Base-by-base conservation (phyloP, 179 eudicot genomes). In the Corrigiola litoralis region DNA sequence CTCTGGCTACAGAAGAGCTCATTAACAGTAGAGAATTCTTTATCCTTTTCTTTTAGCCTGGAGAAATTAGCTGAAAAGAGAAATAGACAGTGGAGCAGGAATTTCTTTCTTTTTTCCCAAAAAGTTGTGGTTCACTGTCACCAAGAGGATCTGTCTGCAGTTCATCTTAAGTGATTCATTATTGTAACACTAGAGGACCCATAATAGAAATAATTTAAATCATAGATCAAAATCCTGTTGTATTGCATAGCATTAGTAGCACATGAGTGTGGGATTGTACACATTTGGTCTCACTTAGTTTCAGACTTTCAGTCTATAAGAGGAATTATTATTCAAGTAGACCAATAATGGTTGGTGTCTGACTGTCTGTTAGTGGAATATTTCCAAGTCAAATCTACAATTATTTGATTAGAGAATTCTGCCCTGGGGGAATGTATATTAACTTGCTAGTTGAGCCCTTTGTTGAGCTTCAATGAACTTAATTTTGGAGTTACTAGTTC, bases 321-420 rank as follows among this genome's bases (percentile, higher is more conserved):
- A 44, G 21, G 46, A 67, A 69, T 75, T 44, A 51, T 69, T 74
- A 52, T 75, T 59, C 21, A 33, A 33, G 37, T 59, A 58, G 46
- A 54, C 68, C 51, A 66, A 66, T 70, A 38, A 70, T 65, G 63
- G 53, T 29, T 61, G 45, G 53, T 53, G 45, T 29, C 48, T 52
- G 66, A n/a, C 36, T 70, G 18, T 34, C n/a, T 55, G 49, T 70
- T 70, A 56, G 68, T 65, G 79, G 72, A 75, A 68, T 60, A 61
- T 62, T 40, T 57, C 51, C 32, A 61, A 65, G 79, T 70, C 79
- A 70, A 75, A 61, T 53, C 60, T 28, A 32, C 67, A 70, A 46
- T 75, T 57, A 49, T 59, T 75, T 23, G 33, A 54, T 28, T 11
- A 28, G 52, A 20, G 66, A 58, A 50, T 58, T 33, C 24, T 52